A percentile compares a stretch with the other conserved stretches of the same genome.
Conservation (phyloP, 306 rosid species). For the Corylus americana region DNA sequence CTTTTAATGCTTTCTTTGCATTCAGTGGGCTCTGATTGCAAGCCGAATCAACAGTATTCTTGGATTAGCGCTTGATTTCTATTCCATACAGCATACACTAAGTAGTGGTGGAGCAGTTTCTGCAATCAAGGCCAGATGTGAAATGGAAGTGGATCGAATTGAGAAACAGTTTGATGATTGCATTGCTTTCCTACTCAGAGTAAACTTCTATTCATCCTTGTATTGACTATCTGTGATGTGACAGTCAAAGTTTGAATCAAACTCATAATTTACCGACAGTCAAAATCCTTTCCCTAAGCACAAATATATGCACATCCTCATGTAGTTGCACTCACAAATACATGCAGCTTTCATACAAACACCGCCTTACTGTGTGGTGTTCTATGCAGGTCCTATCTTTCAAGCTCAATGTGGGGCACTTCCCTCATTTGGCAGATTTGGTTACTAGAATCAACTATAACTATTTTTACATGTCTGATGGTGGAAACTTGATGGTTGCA, state of each 20-base stretch:
- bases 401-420: slow-evolving; percentile 94
- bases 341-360: background rate
- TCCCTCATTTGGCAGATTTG: slow-evolving; percentile 95
- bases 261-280: background rate
- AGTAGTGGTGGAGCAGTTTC: slow-evolving; percentile 87
- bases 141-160: slow-evolving; percentile 88
- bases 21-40: slow-evolving; percentile 94
- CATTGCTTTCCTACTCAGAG: slow-evolving; percentile 91
- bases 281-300: background rate
- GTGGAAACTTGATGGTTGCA: slow-evolving; percentile 77
- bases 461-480: slow-evolving; percentile 87
- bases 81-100: slow-evolving; percentile 75
- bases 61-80: slow-evolving; percentile 87
- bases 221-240: background rate
- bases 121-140: slow-evolving; percentile 87
- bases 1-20: slow-evolving; percentile 26
- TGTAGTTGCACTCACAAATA: background rate
- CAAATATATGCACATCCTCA: background rate
- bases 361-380: background rate
- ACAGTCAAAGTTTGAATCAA: slow-evolving; percentile 8
- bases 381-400: slow-evolving; percentile 80
- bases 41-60: slow-evolving; percentile 91
- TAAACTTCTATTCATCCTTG: slow-evolving; percentile 36
- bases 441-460: slow-evolving; percentile 93
- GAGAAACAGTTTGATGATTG: slow-evolving; percentile 97